These are phyloP conservation scores for Irpex sp. DNA, from an alignment of 1,284 basidiomycete genomes.

Conservation along the genomic window DNA sequence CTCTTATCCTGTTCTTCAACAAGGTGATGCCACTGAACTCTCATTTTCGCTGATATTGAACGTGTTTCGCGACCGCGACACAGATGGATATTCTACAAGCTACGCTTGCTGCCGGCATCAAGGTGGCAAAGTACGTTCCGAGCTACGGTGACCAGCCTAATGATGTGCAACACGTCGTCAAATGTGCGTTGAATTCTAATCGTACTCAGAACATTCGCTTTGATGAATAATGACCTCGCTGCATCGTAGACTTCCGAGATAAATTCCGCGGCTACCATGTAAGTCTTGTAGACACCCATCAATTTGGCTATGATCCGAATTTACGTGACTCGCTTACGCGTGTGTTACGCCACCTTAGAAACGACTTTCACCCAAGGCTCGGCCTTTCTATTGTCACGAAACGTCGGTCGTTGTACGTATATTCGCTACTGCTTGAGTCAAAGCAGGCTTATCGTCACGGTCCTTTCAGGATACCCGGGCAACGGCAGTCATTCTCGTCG, in stretches of 20 bases:
- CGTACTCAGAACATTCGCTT: not conserved
- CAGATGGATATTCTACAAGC: conserved; percentile 58
- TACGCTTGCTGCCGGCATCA: conserved; percentile 57
- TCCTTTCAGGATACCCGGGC: conserved; percentile 27
- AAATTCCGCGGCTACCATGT: conserved; percentile 33
- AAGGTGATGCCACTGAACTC: conserved; percentile 38
- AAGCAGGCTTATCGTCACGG: not conserved
- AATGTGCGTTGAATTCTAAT: conserved; percentile 21
- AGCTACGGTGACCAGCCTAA: conserved; percentile 63
- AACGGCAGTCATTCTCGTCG: conserved; percentile 30
- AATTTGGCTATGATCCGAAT: not conserved
- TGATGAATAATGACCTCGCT: not conserved
- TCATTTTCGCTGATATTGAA: not conserved
- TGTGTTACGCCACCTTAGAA: conserved; percentile 14
- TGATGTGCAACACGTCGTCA: conserved; percentile 36
- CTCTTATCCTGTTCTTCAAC: conserved; percentile 64
- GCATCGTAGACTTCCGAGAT: conserved; percentile 26
- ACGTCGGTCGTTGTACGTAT: conserved; percentile 30
- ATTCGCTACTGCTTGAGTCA: not conserved
- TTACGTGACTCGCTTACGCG: not conserved
- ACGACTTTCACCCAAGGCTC: conserved; percentile 26
- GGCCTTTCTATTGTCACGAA: conserved; percentile 31
- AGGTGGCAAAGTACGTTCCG: conserved; percentile 57
- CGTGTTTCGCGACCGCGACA: not conserved
- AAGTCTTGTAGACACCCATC: conserved; percentile 7